These are phyloP conservation scores for Lactarius pseudohatsudake DNA, from an alignment of 768 basidiomycete species.

Conservation along the genomic window DNA sequence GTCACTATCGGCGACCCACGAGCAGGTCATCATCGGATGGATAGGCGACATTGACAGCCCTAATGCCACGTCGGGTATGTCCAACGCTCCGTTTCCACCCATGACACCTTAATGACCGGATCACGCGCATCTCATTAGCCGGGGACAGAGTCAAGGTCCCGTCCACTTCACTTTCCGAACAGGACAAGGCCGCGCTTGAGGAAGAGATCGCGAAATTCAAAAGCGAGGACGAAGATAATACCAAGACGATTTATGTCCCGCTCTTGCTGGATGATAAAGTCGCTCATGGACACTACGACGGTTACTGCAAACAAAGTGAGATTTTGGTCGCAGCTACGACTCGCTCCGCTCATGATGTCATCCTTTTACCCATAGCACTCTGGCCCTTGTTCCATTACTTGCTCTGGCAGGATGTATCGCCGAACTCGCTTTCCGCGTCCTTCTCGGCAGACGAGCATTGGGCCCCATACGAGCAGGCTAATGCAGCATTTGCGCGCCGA, in stretches of 20 bases:
- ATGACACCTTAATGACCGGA: conserved; percentile 10
- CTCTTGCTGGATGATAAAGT: conserved; percentile 90
- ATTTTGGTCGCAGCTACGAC: conserved; percentile 27
- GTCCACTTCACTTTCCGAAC: conserved; percentile 49
- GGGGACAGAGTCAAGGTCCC: conserved; percentile 44
- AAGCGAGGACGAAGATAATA: conserved; percentile 57
- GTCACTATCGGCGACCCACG: conserved; percentile 77
- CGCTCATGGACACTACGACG: conserved; percentile 93
- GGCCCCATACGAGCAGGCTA: conserved; percentile 77
- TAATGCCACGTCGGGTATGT: conserved; percentile 34
- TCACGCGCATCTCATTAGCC: conserved; percentile 24
- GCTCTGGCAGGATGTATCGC: conserved; percentile 87
- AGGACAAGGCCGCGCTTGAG: conserved; percentile 67
- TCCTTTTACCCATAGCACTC: conserved; percentile 54
- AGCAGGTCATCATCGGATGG: conserved; percentile 93
- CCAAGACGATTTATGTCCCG: conserved; percentile 71
- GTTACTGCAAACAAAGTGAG: conserved; percentile 96
- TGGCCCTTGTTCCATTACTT: conserved; percentile 99
- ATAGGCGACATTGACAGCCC: conserved; percentile 75
- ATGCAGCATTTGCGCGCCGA: conserved; percentile 74
- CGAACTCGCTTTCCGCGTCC: conserved; percentile 80
- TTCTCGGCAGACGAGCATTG: conserved; percentile 72
- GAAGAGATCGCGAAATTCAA: conserved; percentile 60
- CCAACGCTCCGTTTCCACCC: conserved; percentile 20
- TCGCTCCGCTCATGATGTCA: neutral